Evolutionary conservation across 352 stramenopile genomes (phyloP).

Genomic region (Globisporangium takayamanum): DNA sequence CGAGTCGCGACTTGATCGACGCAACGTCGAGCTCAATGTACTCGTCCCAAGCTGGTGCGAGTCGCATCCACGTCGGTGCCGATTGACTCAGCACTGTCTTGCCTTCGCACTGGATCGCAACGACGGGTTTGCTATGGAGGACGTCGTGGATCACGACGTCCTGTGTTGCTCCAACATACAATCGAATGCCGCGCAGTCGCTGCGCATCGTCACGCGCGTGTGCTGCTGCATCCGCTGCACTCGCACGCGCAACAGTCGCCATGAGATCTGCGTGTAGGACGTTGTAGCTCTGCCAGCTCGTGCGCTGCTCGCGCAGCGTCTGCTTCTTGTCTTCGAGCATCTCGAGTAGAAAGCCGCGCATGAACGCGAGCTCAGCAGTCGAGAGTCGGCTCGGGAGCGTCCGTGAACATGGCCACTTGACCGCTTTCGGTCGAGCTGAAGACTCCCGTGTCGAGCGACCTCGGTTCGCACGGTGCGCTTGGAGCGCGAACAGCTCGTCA

Average conservation of each 20-base stretch:
- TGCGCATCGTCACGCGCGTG: background rate
- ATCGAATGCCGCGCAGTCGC: constrained; percentile 23
- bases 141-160: constrained; percentile 35
- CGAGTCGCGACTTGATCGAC: constrained; percentile 29
- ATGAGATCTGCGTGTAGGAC: constrained; percentile 38
- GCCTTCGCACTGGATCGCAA: constrained; percentile 41
- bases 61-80: constrained; percentile 44
- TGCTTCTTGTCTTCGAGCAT: constrained; percentile 26
- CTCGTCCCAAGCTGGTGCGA: constrained; percentile 59
- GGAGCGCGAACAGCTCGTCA: constrained; percentile 26
- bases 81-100: constrained; percentile 21
- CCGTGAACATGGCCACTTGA: constrained; percentile 25
- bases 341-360: constrained; percentile 27
- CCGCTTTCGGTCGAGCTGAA: constrained; percentile 14
- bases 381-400: constrained; percentile 25
- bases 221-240: background rate
- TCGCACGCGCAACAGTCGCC: constrained; percentile 12
- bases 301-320: constrained; percentile 18
- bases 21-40: constrained; percentile 42
- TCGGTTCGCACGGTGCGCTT: constrained; percentile 8
- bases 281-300: constrained; percentile 42
- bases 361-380: constrained; percentile 25
- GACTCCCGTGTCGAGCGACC: background rate
- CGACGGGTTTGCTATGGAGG: constrained; percentile 38
- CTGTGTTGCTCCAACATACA: constrained; percentile 39